Percentiles rank a stretch among this genome's conserved stretches.
Conservation (phyloP, 1,139 yeast genomes). For the Geotrichum fermentans region DNA sequence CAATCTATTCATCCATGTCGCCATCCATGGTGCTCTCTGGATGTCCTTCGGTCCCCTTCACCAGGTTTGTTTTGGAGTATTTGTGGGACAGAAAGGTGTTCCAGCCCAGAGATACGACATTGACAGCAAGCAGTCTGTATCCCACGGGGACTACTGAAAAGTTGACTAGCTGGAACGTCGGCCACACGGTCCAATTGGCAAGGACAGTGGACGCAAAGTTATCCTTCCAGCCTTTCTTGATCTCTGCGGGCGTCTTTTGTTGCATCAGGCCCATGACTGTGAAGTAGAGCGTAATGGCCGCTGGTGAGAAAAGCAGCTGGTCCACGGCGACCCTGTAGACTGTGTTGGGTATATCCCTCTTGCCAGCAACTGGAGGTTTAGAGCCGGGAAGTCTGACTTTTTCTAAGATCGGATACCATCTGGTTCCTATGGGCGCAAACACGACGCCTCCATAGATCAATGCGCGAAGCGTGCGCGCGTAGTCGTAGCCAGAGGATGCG, state of each 20-base stretch:
- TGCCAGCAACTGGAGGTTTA: neutral
- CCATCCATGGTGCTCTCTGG: neutral
- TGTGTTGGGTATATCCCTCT: conserved; percentile 24
- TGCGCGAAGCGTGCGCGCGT: conserved; percentile 57
- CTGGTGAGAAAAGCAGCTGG: conserved; percentile 73
- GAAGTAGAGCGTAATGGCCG: conserved; percentile 46
- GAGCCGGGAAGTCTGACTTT: conserved; percentile 31
- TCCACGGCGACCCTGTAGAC: conserved; percentile 57
- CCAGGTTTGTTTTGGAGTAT: conserved; percentile 4
- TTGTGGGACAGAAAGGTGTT: conserved; percentile 64
- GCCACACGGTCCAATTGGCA: conserved; percentile 87
- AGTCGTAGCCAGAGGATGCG: conserved; percentile 23
- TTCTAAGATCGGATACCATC: conserved; percentile 62
- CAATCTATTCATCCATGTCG: neutral
- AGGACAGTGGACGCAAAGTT: conserved; percentile 45
- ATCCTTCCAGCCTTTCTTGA: conserved; percentile 22
- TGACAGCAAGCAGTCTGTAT: conserved; percentile 63
- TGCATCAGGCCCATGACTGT: conserved; percentile 65
- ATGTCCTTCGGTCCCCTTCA: neutral
- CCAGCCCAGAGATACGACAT: conserved; percentile 75
- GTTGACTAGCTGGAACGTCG: conserved; percentile 67
- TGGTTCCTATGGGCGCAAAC: conserved; percentile 69
- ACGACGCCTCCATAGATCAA: conserved; percentile 67
- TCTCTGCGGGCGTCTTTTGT: conserved; percentile 39
- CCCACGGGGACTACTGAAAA: conserved; percentile 68